Evolutionary conservation across 805 yeast genomes (phyloP).

Genomic region (Wickerhamomyces hampshirensis): DNA sequence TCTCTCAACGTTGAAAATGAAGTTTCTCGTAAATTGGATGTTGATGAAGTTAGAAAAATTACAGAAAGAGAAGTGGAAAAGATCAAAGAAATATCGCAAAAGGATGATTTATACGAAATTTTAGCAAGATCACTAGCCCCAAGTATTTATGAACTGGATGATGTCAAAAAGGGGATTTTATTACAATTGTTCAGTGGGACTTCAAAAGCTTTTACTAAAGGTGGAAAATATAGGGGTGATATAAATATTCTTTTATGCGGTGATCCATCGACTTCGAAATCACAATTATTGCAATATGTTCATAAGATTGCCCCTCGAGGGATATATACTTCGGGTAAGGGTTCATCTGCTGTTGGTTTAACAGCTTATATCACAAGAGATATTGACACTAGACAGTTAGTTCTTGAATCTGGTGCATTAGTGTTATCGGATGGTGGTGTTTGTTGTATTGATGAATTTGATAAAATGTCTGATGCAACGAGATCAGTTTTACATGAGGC

Average conservation of each 20-base stretch:
- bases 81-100: constrained; percentile 54
- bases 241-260: constrained; percentile 90
- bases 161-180: constrained; percentile 91
- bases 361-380: constrained; percentile 97
- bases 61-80: constrained; percentile 63
- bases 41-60: constrained; percentile 69
- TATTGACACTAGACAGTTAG: constrained; percentile 87
- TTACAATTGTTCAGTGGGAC: constrained; percentile 95
- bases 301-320: constrained; percentile 98
- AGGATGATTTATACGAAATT: constrained; percentile 81
- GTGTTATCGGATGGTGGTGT: constrained; percentile 97
- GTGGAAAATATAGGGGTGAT: constrained; percentile 96
- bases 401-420: constrained; percentile 92
- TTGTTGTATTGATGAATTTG: constrained; percentile 98
- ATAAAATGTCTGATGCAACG: constrained; percentile 93
- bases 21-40: constrained; percentile 55
- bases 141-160: constrained; percentile 94
- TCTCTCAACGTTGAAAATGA: constrained; percentile 50
- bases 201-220: constrained; percentile 79
- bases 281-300: constrained; percentile 90
- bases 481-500: constrained; percentile 96
- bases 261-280: constrained; percentile 96
- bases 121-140: constrained; percentile 93
- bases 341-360: constrained; percentile 97
- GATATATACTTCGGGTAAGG: constrained; percentile 96